Percentiles rank a stretch among this genome's conserved stretches.
These are phyloP conservation scores for Isoetes engelmannii DNA, from an alignment of 83 land plant species.

Conservation along the genomic window DNA sequence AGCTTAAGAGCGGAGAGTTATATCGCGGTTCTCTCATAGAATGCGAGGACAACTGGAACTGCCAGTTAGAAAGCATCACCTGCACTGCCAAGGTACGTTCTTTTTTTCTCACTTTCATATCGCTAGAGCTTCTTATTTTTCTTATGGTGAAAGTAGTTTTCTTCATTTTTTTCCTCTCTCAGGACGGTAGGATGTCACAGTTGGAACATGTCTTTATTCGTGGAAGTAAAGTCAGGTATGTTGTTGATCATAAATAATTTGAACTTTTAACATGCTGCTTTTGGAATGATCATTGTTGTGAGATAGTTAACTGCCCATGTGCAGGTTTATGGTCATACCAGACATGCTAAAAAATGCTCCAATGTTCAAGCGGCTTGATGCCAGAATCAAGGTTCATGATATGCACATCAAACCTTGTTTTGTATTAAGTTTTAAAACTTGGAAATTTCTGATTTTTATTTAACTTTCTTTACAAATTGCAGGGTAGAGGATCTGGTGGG, in stretches of 20 bases:
- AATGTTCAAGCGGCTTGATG: conserved; percentile 95
- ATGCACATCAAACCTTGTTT: no score
- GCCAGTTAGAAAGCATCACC: conserved; percentile 12
- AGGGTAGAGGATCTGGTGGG: conserved; percentile 74
- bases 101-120: no score
- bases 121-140: no score
- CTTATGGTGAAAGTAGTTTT: no score
- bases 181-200: conserved; percentile 7
- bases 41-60: conserved; percentile 21
- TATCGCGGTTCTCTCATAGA: conserved; percentile 17
- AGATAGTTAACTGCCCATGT: no score
- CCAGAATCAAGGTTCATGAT: conserved; percentile 70
- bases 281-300: background rate
- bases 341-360: conserved; percentile 99
- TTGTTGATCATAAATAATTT: background rate
- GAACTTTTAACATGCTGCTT: background rate
- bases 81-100: conserved; percentile 8
- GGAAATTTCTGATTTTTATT: background rate
- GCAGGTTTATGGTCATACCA: conserved; percentile 93
- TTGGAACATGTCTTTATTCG: conserved; percentile 11
- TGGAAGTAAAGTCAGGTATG: conserved; percentile 10
- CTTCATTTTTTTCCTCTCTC: background rate
- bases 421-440: no score
- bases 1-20: conserved; percentile 53
- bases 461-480: background rate